These are phyloP conservation scores for Alternaria gansuensis DNA, from an alignment of 2,329 filamentous ascomycete genomes.

Conservation along the genomic window DNA sequence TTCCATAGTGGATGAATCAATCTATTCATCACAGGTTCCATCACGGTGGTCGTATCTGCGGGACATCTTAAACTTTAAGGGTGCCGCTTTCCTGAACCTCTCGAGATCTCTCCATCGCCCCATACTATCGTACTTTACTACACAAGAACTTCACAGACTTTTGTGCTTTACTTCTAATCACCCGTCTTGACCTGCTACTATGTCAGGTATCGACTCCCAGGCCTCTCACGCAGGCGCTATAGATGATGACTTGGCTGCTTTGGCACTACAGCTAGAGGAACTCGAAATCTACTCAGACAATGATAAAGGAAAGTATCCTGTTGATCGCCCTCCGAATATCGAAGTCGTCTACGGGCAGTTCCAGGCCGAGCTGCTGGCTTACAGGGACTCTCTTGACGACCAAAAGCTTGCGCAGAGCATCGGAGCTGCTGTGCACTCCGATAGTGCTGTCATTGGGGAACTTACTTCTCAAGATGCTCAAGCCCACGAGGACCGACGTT, in stretches of 20 bases:
- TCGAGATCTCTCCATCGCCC: not conserved
- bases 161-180: too few relatives aligned
- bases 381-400: conserved; percentile 30
- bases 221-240: conserved; percentile 16
- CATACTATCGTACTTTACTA: not conserved
- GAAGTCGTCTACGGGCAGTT: conserved; percentile 32
- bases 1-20: too few relatives aligned
- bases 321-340: conserved; percentile 25
- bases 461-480: conserved; percentile 23
- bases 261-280: conserved; percentile 41
- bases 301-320: conserved; percentile 34
- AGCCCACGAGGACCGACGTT: conserved; percentile 26
- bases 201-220: not conserved
- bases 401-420: conserved; percentile 37
- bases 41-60: too few relatives aligned
- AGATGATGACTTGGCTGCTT: conserved; percentile 39
- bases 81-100: not conserved
- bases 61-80: too few relatives aligned
- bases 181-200: not conserved
- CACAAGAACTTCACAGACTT: not conserved
- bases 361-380: conserved; percentile 25
- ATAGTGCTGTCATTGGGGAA: conserved; percentile 27
- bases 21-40: too few relatives aligned
- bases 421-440: conserved; percentile 33
- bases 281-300: conserved; percentile 10